These are phyloP conservation scores for Psilocybe tampanensis DNA, from an alignment of 768 basidiomycete species.

Conservation along the genomic window DNA sequence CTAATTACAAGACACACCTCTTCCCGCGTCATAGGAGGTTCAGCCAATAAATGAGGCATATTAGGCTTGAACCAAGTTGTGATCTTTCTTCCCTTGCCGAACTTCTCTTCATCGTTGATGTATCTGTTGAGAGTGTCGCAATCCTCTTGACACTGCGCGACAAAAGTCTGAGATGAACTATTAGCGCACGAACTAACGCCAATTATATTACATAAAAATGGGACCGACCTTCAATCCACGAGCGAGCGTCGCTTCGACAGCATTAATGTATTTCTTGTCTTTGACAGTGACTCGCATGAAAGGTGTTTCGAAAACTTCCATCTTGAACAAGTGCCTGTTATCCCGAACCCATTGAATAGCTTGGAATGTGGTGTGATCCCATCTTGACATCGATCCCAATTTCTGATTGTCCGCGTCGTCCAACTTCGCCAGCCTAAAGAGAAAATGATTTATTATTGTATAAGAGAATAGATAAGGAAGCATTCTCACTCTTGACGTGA, in stretches of 20 bases:
- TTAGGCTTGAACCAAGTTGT: conserved; percentile 68
- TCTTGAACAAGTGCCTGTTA: conserved; percentile 68
- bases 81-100: conserved; percentile 56
- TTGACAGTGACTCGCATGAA: conserved; percentile 72
- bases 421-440: conserved; percentile 52
- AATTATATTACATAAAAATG: not conserved
- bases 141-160: conserved; percentile 84
- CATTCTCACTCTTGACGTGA: conserved; percentile 29
- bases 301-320: conserved; percentile 87
- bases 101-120: conserved; percentile 64
- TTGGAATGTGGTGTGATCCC: conserved; percentile 63
- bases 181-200: not conserved
- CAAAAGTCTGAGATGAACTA: conserved; percentile 64
- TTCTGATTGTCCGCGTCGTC: conserved; percentile 61
- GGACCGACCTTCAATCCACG: conserved; percentile 63
- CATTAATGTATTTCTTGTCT: conserved; percentile 59
- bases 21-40: conserved; percentile 60
- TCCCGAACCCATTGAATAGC: conserved; percentile 75
- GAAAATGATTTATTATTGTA: not conserved
- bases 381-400: conserved; percentile 49
- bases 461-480: not conserved
- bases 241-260: conserved; percentile 76
- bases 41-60: conserved; percentile 32
- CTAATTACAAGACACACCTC: conserved; percentile 51
- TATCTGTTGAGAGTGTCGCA: conserved; percentile 68